Evolutionary conservation across 139 green algal species (phyloP).

Genomic region (Chlorella sorokiniana): DNA sequence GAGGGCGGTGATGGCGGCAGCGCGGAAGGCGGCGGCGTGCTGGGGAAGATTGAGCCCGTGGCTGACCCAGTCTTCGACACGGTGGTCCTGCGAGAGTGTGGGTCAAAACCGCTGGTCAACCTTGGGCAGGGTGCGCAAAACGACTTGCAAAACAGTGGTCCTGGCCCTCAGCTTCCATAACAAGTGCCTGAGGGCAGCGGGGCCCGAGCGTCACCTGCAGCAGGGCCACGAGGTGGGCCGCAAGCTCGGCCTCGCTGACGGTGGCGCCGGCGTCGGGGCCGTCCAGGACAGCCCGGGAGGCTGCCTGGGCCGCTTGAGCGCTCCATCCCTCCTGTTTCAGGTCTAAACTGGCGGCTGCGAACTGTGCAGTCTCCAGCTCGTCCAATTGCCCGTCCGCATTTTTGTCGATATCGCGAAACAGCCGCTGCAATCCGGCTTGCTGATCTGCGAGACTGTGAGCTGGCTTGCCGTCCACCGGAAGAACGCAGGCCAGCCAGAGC

Average conservation of each 20-base stretch:
- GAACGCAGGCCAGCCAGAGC: background rate
- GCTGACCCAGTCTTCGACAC: slow-evolving; percentile 14
- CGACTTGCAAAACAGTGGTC: background rate
- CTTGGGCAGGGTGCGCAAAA: too few species aligned
- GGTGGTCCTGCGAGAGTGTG: slow-evolving; percentile 10
- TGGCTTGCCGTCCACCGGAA: background rate
- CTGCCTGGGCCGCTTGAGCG: background rate
- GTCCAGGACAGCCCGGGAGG: background rate
- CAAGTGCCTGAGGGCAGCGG: background rate
- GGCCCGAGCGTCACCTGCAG: background rate
- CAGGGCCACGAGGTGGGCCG: slow-evolving; percentile 1
- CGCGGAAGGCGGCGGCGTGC: slow-evolving; percentile 13
- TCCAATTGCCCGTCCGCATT: background rate
- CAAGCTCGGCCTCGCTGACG: background rate
- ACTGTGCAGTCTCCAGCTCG: background rate
- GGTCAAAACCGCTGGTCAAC: background rate
- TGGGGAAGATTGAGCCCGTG: slow-evolving; percentile 22
- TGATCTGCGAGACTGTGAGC: background rate
- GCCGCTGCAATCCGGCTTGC: background rate
- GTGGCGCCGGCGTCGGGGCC: background rate
- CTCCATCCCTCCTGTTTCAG: background rate
- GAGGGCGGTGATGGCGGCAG: slow-evolving; percentile 10
- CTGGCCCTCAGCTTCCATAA: background rate
- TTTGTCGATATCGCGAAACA: background rate
- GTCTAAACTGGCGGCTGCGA: background rate